phyloP scores from a whole-genome alignment of 257 asterid species.

The Solanum ahanhuiri region DNA sequence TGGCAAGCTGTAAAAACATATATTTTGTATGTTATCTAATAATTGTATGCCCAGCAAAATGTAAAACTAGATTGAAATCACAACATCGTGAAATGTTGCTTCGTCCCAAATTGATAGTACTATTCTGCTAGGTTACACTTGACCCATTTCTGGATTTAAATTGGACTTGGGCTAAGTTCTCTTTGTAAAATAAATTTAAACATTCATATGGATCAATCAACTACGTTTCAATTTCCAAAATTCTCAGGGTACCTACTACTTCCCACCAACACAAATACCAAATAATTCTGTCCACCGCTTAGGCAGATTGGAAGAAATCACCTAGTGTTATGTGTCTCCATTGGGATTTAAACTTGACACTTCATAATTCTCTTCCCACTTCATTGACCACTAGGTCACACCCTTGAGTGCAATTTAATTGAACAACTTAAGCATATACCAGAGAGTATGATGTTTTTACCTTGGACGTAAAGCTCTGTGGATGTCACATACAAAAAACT shows the following conservation, averaged over 20 bases:
- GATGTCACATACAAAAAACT: slow-evolving; percentile 68
- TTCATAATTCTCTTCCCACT: background rate
- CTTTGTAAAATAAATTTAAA: background rate
- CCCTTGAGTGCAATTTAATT: background rate
- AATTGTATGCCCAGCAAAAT: background rate
- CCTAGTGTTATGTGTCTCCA: background rate
- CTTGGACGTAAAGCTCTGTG: slow-evolving; percentile 73
- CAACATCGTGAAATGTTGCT: background rate
- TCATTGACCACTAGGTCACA: background rate
- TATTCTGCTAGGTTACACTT: background rate
- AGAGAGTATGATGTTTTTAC: slow-evolving; percentile 24
- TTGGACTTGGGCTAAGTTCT: background rate
- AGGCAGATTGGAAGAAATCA: background rate
- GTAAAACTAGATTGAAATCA: background rate
- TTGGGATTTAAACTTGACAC: background rate
- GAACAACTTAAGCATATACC: background rate
- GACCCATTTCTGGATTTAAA: background rate
- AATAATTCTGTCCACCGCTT: background rate
- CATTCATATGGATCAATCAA: background rate
- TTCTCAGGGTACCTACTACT: background rate
- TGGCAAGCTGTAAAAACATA: background rate
- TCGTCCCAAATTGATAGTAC: background rate
- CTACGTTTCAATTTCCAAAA: background rate
- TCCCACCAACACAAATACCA: background rate
- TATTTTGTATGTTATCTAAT: background rate